A percentile compares a stretch with the other conserved stretches of the same genome.
Conservation (phyloP, 164 flowering plant species). For the Warburgia ugandensis region DNA sequence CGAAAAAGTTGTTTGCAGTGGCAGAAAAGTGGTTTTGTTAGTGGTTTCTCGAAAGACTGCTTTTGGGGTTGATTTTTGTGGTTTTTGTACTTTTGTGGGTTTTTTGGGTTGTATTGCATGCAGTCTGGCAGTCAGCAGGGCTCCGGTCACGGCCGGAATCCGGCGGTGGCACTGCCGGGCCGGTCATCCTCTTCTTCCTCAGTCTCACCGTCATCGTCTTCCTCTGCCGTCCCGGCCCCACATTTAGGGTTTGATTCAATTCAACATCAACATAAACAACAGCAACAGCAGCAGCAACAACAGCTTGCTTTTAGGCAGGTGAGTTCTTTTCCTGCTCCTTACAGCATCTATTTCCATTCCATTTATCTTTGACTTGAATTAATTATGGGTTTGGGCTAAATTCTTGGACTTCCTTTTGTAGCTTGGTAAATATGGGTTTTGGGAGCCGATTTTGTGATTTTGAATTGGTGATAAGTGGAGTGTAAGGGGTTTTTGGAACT, state of each 20-base stretch:
- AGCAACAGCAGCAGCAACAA: conserved; percentile 31
- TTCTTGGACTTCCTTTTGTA: too few relatives aligned
- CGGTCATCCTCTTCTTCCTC: conserved; percentile 47
- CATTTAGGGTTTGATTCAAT: conserved; percentile 56
- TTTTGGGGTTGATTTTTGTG: too few relatives aligned
- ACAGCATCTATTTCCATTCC: conserved; percentile 1
- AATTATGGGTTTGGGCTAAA: too few relatives aligned
- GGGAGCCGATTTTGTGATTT: too few relatives aligned
- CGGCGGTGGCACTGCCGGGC: conserved; percentile 41
- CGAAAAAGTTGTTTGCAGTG: too few relatives aligned
- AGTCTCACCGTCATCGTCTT: conserved; percentile 76
- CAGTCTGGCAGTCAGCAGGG: too few relatives aligned
- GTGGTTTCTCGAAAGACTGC: too few relatives aligned
- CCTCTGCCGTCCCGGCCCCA: conserved; percentile 66
- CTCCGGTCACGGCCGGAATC: conserved; percentile 51
- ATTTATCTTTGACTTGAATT: not conserved
- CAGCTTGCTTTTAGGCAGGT: conserved; percentile 26
- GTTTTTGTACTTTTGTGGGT: conserved; percentile 2
- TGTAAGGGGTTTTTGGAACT: too few relatives aligned
- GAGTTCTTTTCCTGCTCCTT: conserved; percentile 3
- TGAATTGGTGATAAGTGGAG: too few relatives aligned
- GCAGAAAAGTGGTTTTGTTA: too few relatives aligned
- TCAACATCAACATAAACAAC: too few relatives aligned
- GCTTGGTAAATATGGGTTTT: too few relatives aligned
- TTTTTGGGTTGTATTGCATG: conserved; percentile 40